phyloP scores from a whole-genome alignment of 2,329 filamentous ascomycete species.

The Penicillium polonicum region DNA sequence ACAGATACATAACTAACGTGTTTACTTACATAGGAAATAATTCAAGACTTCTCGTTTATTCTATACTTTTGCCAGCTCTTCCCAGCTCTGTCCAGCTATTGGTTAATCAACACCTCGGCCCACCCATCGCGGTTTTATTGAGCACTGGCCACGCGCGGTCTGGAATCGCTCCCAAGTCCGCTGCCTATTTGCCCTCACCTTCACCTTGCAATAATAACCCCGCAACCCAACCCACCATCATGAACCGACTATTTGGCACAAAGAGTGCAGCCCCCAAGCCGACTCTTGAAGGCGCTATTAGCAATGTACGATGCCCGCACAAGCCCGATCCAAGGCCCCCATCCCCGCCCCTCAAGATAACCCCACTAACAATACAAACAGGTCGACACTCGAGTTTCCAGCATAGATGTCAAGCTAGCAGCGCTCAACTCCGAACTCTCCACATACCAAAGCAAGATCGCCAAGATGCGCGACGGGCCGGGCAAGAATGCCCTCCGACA shows the following conservation, averaged over 20 bases:
- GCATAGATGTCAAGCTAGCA: constrained; percentile 90
- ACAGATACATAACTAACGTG: neutral
- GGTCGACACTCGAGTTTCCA: constrained; percentile 78
- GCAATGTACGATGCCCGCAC: constrained; percentile 59
- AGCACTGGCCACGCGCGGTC: constrained; percentile 11
- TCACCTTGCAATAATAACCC: neutral
- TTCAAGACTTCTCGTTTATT: neutral
- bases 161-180: constrained; percentile 3
- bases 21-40: neutral
- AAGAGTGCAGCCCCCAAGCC: constrained; percentile 87
- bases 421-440: constrained; percentile 86
- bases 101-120: constrained; percentile 7
- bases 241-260: constrained; percentile 95
- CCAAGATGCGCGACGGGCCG: constrained; percentile 92
- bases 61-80: neutral
- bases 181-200: constrained; percentile 6
- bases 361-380: constrained; percentile 34
- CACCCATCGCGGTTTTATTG: constrained; percentile 1
- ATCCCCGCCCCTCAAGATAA: constrained; percentile 1
- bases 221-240: constrained; percentile 44
- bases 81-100: constrained; percentile 2
- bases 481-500: constrained; percentile 90
- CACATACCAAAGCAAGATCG: constrained; percentile 81
- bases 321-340: neutral
- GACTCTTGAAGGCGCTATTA: constrained; percentile 77